Evolutionary conservation across 1,139 yeast species (phyloP), one percentile per base, ranked within the genome.

Genomic region (Meyerozyma sp.): DNA sequence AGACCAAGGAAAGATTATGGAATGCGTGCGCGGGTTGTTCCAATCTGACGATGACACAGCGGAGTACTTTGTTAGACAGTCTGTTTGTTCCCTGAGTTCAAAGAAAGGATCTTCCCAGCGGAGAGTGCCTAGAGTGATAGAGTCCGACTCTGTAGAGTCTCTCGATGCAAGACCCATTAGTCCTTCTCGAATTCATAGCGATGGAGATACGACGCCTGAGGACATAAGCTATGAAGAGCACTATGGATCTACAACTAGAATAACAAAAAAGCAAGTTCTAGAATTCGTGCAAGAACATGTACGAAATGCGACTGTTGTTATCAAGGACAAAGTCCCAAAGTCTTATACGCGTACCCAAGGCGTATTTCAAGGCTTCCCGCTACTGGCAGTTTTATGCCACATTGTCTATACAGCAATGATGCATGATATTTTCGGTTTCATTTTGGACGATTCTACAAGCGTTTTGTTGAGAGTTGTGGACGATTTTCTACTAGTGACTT

Each of bases 341-440:
- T 44, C 54, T 8, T 70, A 51, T 48, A 59, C 62, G 25, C 69
- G 95, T 46, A 74, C 64, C 35, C 63, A 69, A 9, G 98, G 98
- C 0, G 75, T 93, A 0, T 93, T 86, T 43, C 98, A 93, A 62
- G 98, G 98, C 0, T 80, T 89, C 7, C 81, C 84, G 1, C 62
- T 91, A 13, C 94, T 96, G 51, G 76, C 88, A 1, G 66, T 82
- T 2, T 69, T 93, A 32, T 90, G 96, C 51, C 88, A 90, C 51
- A 56, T 90, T 5, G 79, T 87, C 1, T 85, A 86, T 53, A 87
- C 85, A 51, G 70, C 75, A 8, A 59, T 91, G 41, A 77, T 86
- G 2, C 70, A 70, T n/a, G 58, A 67, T 7, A 55, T 69, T 32
- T 65, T 75, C n/a, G 49, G 53, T 2, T 71, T 20, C 11, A 16